A percentile compares a stretch with the other conserved stretches of the same genome.
phyloP scores from a whole-genome alignment of 495 filamentous ascomycete species.

The Penicillium salamii region DNA sequence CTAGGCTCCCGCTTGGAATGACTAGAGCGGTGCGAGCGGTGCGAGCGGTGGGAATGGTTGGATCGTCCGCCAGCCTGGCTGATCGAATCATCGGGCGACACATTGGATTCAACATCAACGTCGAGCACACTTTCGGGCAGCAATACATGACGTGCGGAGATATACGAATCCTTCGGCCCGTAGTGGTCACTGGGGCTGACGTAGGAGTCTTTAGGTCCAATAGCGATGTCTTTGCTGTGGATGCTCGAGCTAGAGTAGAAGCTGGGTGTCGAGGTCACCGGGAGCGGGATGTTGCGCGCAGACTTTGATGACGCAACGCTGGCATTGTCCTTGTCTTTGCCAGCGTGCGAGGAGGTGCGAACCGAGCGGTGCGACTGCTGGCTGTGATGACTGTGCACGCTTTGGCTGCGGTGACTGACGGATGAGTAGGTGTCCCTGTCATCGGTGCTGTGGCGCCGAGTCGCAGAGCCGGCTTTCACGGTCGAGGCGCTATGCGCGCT shows the following conservation, averaged over 20 bases:
- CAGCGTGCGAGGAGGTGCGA: constrained; percentile 6
- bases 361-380: constrained; percentile 13
- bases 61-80: constrained; percentile 29
- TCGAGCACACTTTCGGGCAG: constrained; percentile 48
- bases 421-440: constrained; percentile 10
- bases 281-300: constrained; percentile 32
- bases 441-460: constrained; percentile 18
- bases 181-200: background rate
- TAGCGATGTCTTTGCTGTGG: constrained; percentile 5
- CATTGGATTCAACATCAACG: constrained; percentile 31
- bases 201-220: constrained; percentile 6
- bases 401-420: constrained; percentile 18
- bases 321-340: constrained; percentile 5
- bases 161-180: constrained; percentile 20
- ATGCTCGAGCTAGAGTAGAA: constrained; percentile 16
- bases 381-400: constrained; percentile 14
- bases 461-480: constrained; percentile 44
- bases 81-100: constrained; percentile 39
- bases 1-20: constrained; percentile 9
- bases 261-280: constrained; percentile 16
- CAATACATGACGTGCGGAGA: constrained; percentile 39
- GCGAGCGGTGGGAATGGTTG: constrained; percentile 10
- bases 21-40: constrained; percentile 31
- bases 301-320: constrained; percentile 32
- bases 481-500: constrained; percentile 40